phyloP scores from a whole-genome alignment of 2,329 filamentous ascomycete species.

The Colletotrichum destructivum region DNA sequence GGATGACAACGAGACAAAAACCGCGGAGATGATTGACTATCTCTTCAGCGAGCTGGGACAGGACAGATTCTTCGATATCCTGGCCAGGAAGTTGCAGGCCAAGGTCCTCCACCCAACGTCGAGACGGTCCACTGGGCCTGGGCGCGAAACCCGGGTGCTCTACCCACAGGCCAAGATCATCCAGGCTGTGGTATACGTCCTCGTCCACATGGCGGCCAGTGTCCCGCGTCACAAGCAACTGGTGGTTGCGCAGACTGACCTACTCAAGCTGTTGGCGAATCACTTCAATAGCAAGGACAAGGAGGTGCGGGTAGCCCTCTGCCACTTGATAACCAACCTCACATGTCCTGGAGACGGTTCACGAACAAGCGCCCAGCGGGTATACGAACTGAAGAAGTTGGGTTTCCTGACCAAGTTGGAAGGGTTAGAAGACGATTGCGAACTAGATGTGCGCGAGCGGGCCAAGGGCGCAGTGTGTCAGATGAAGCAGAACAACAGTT shows the following conservation, averaged over 20 bases:
- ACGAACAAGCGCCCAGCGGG: constrained; percentile 76
- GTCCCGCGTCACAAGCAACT: constrained; percentile 83
- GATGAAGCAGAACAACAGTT: constrained; percentile 64
- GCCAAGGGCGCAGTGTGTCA: constrained; percentile 85
- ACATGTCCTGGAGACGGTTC: constrained; percentile 82
- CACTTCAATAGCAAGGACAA: constrained; percentile 82
- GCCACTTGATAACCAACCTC: constrained; percentile 89
- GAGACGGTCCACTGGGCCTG: constrained; percentile 53
- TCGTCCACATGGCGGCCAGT: constrained; percentile 91
- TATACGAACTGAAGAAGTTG: constrained; percentile 77
- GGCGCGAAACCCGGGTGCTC: constrained; percentile 64
- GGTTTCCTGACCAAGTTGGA: constrained; percentile 80
- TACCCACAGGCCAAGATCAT: constrained; percentile 80
- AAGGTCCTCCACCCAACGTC: constrained; percentile 69
- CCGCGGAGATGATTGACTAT: constrained; percentile 85
- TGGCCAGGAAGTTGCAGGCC: constrained; percentile 82
- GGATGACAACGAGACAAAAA: constrained; percentile 54
- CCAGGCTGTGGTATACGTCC: constrained; percentile 82
- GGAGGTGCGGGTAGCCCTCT: constrained; percentile 83
- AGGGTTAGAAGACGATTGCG: constrained; percentile 76
- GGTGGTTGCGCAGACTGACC: constrained; percentile 81
- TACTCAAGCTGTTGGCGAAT: constrained; percentile 80
- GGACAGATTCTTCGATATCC: constrained; percentile 83
- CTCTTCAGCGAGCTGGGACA: constrained; percentile 83
- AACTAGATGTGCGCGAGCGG: constrained; percentile 87